phyloP scores from a whole-genome alignment of 2,329 filamentous ascomycete genomes.

The Penicillium freii region DNA sequence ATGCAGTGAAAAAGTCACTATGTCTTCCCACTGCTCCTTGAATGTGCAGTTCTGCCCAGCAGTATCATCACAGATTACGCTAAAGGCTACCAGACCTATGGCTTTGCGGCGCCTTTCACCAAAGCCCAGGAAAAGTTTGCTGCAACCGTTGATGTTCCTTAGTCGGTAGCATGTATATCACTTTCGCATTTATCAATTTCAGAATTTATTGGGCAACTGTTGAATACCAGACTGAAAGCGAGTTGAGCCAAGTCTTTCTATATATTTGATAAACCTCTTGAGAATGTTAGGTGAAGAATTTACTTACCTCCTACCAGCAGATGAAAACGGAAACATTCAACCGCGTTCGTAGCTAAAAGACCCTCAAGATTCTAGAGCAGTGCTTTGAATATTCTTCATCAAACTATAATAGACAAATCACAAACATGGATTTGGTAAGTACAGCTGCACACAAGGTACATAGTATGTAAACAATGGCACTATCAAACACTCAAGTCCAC shows the following conservation, averaged over 20 bases:
- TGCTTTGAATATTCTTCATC: background rate
- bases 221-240: background rate
- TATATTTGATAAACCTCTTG: background rate
- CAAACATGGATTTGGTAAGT: background rate
- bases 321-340: background rate
- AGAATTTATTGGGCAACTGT: background rate
- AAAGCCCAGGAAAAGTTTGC: background rate
- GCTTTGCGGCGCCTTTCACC: conserved; percentile 26
- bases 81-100: conserved; percentile 23
- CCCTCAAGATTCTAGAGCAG: background rate
- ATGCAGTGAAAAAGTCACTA: too few species aligned
- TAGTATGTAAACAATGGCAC: background rate
- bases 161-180: background rate
- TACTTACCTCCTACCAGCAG: background rate
- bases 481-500: background rate
- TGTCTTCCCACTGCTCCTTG: too few species aligned
- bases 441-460: background rate
- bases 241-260: background rate
- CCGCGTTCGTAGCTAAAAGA: too few species aligned
- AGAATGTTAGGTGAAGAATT: background rate
- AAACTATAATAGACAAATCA: background rate
- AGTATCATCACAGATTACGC: conserved; percentile 12
- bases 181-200: background rate
- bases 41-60: too few species aligned
- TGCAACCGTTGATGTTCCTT: background rate